Conservation (phyloP, 495 filamentous ascomycete species). For the Venustampulla echinocandica region DNA sequence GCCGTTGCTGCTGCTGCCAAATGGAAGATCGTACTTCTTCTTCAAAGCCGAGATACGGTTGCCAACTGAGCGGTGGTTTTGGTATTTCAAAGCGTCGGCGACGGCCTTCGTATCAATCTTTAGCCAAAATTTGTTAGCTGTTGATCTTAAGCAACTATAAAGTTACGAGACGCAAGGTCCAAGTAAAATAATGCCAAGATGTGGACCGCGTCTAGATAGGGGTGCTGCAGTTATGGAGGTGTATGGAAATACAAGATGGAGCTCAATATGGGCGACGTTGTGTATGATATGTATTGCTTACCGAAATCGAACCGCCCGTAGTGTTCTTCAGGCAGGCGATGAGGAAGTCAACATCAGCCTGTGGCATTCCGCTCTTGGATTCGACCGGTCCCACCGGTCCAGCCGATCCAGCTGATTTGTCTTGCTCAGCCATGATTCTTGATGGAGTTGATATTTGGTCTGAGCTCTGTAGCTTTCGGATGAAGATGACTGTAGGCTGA, state of each 20-base stretch:
- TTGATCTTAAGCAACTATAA: not conserved
- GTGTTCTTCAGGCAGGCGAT: constrained; percentile 7
- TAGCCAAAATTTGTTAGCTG: constrained; percentile 7
- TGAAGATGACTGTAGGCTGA: not conserved
- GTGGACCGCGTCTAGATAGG: too few species aligned
- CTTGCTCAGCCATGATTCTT: constrained; percentile 13
- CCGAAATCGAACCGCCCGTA: constrained; percentile 3
- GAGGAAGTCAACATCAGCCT: constrained; percentile 8
- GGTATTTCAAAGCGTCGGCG: constrained; percentile 23
- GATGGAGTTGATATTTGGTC: not conserved
- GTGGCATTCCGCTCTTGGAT: constrained; percentile 1
- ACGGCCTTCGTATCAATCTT: constrained; percentile 26
- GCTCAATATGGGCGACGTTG: too few species aligned
- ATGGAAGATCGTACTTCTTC: constrained; percentile 24
- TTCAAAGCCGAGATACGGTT: constrained; percentile 27
- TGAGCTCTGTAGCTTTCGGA: too few species aligned
- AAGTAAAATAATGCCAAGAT: not conserved
- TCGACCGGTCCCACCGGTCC: not conserved
- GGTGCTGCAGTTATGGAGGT: too few species aligned
- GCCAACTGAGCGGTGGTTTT: constrained; percentile 26
- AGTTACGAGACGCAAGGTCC: not conserved
- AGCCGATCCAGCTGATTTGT: constrained; percentile 17
- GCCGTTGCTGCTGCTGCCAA: constrained; percentile 8
- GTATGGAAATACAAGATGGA: too few species aligned
- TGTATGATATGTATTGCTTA: too few species aligned